Evolutionary conservation across 169 alveolate genomes (phyloP).

Genomic region (Cryptosporidium andersoni): DNA sequence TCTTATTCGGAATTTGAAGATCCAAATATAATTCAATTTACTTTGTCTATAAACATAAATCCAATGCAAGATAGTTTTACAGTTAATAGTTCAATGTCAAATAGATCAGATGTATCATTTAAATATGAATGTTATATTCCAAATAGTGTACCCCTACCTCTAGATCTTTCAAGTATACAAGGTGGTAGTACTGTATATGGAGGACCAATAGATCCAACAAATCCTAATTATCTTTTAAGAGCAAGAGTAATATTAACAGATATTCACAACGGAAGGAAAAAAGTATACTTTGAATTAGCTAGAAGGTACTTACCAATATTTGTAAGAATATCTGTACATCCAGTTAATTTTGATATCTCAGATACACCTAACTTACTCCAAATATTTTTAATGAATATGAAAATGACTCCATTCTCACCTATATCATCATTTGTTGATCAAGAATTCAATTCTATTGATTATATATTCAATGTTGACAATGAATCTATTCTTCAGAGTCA

Average conservation of each 20-base stretch:
- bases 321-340: conserved; percentile 48
- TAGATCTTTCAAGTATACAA: conserved; percentile 72
- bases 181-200: conserved; percentile 78
- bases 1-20: conserved; percentile 50
- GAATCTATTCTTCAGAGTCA: conserved; percentile 20
- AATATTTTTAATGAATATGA: conserved; percentile 37
- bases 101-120: no score
- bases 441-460: conserved; percentile 27
- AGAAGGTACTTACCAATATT: conserved; percentile 42
- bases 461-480: conserved; percentile 34
- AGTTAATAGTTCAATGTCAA: not conserved
- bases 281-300: conserved; percentile 25
- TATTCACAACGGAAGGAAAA: conserved; percentile 74
- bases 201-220: conserved; percentile 75
- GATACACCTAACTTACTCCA: conserved; percentile 58
- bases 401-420: conserved; percentile 18
- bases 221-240: conserved; percentile 72
- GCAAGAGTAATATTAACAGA: conserved; percentile 73
- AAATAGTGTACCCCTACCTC: conserved; percentile 76
- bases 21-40: conserved; percentile 39
- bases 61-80: conserved; percentile 42
- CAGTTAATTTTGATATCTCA: conserved; percentile 67
- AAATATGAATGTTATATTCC: conserved; percentile 36
- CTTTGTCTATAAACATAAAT: conserved; percentile 22
- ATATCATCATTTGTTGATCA: conserved; percentile 15